Base-by-base conservation (phyloP, 495 filamentous ascomycete genomes). In the Aspergillus nanangensis region DNA sequence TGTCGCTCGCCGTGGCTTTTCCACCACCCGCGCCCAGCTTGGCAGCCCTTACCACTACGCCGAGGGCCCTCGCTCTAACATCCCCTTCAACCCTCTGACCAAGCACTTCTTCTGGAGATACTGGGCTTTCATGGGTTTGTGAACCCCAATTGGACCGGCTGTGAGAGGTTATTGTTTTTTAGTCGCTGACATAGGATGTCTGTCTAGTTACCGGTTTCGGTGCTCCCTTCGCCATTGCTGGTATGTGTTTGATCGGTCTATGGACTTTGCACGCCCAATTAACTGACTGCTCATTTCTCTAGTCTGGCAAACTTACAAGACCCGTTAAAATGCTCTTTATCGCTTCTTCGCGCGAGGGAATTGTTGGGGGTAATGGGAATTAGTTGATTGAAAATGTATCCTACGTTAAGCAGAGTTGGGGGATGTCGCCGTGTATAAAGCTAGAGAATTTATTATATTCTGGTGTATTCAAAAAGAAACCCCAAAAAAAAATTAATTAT, bases 1-100 rank as follows among this genome's bases (percentile, higher is more conserved):
- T 58, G 79, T 90, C 70, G 81, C 84, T 78, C 88, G 91, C 74
- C 91, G 93, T 63, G 90, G 87, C 72, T 94, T 98, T 82, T 84
- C 89, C 70, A 83, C 88, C 63, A 95, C 91, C 65, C 85, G 87
- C 53, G 72, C 86, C 65, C 92, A 87, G 70, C 71, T 93, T 55
- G 81, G 79, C 47, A 93, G 88, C 61, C 90, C 90, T 21, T 94
- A 95, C 80, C 93, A 98, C 78, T 98, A 98, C 76, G 87, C 91
- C 50, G 94, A 97, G 77, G 94, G 93, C 43, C 93, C 94, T 58
- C 82, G 83, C 62, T 83, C 79, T 76, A 96, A 95, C 78, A 72
- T 98, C 48, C 93, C 93, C 50, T 98, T 98, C 83, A 94, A 98
- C 78, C 83, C 94, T 53, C 72, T 85, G 72, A 94, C 85, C 59